These are phyloP conservation scores for Trichoderma hamatum DNA, from an alignment of 2,329 filamentous ascomycete species.

Conservation along the genomic window DNA sequence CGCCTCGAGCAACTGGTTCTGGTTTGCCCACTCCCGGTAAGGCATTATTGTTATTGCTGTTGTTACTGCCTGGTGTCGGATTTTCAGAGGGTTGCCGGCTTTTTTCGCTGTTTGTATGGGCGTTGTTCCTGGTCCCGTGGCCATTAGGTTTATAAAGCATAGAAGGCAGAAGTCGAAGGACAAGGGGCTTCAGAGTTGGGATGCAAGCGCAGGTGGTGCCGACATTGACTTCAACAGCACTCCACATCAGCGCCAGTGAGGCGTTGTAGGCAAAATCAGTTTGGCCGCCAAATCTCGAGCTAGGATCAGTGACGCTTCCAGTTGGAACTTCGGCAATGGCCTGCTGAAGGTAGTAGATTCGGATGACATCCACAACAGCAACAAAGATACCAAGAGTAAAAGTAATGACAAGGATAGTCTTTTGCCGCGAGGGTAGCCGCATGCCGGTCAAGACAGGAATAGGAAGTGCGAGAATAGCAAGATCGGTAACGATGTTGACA, in stretches of 20 bases:
- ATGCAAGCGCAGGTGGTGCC: constrained; percentile 90
- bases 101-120: constrained; percentile 36
- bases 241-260: constrained; percentile 90
- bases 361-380: constrained; percentile 81
- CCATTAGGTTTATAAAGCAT: constrained; percentile 58
- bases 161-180: constrained; percentile 64
- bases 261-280: constrained; percentile 71
- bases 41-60: neutral
- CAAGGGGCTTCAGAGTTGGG: constrained; percentile 86
- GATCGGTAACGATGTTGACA: constrained; percentile 88
- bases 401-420: constrained; percentile 81
- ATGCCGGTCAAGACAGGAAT: constrained; percentile 87
- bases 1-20: constrained; percentile 31
- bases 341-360: constrained; percentile 86
- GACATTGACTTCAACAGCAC: constrained; percentile 85
- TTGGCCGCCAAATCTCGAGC: constrained; percentile 55
- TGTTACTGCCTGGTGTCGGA: constrained; percentile 32
- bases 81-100: constrained; percentile 38
- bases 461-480: constrained; percentile 83
- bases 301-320: constrained; percentile 41
- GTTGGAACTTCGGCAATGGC: constrained; percentile 57
- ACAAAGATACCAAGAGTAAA: constrained; percentile 89
- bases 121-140: constrained; percentile 36
- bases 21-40: constrained; percentile 33
- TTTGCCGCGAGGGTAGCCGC: constrained; percentile 81